Base-by-base conservation (phyloP, 1,139 yeast species). In the Oligophagozyma castellii region DNA sequence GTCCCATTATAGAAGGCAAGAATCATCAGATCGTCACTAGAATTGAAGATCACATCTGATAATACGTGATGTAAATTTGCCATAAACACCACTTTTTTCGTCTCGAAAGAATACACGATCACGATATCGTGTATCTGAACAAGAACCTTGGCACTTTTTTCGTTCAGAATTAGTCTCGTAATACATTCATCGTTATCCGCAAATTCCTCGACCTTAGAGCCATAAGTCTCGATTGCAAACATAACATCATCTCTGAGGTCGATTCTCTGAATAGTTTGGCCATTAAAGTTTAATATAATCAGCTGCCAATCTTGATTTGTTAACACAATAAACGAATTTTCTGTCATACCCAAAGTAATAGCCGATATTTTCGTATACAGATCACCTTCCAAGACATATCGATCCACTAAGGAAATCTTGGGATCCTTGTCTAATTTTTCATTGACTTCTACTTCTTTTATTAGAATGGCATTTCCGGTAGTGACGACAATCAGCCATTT, bases 31-130 rank as follows among this genome's bases (percentile, higher is more conserved):
- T 18, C 20, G 10, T 18, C 10, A 7, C 7, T 10, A 18, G 8
- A 7, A 10, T 18, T 7, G 20, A 18, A 18, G 20, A 18, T 7
- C 10, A 18, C 8, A 7, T 18, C 10, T 7, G 7, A 7, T 10
- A 10, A 18, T 18, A 7, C 20, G 20, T 10, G 7, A 10, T 7
- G 10, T 18, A 18, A 18, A 18, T 7, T 18, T 10, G 7, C 20
- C 25, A 43, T 40, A 7, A 40, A 27, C 3, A 44, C 29, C 3
- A 45, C 37, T 28, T 42, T 39, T 34, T 42, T 48, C 23, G 46
- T 49, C 30, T 49, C 55, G 28, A 49, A 49, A 2, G 55, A 49
- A 32, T 51, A 51, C 4, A 47, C 32, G 2, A 48, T 24, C 2
- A 49, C 22, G 15, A 33, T 35, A 14, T 38, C 39, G 14, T 36